Base-by-base conservation (phyloP, 2,329 filamentous ascomycete genomes). In the Chalaropsis ovoidea region DNA sequence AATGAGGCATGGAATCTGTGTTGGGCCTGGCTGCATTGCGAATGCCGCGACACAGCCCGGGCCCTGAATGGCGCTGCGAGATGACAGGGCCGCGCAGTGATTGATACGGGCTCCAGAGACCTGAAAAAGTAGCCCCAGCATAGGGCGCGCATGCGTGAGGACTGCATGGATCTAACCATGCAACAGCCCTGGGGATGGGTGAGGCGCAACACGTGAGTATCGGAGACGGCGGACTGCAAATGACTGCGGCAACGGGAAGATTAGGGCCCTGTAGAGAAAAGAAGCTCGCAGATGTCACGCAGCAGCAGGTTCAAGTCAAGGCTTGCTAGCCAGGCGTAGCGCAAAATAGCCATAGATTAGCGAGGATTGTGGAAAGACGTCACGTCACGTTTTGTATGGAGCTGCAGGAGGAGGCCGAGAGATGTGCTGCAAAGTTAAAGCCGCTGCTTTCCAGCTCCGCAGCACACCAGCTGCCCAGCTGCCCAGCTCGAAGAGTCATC, bases 1-100 rank as follows among this genome's bases (percentile, higher is more conserved):
- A 66, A 67, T 8, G 65, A 67, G 10, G 62, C 54, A 41, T 61
- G 64, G 5, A 10, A 17, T 11, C 62, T 56, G 45, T n/a, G 35
- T n/a, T 62, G 63, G 15, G 43, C 54, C n/a, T 27, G 54, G 54
- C 3, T 39, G 10, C 31, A 39, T 19, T 15, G 54, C 4, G 24
- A 39, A 39, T 58, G n/a, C 15, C 31, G 27, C 13, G 54, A 22
- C n/a, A 39, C 31, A 8, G 27, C 15, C 27, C n/a, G 31, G 54
- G 54, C 54, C n/a, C 54, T 17, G 3, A 22, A 39, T 13, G 15
- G 54, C 15, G 31, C 8, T 24, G 47, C 19, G 24, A 52, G 47
- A 52, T 6, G 22, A 11, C 47, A 24, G 24, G 47, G 15, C 15
- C 31, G 54, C 31, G 54, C 54, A n/a, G 54, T 15, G 31, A 39